Evolutionary conservation across 495 filamentous ascomycete species (phyloP).

Genomic region (Aspergillus carlsbadensis): DNA sequence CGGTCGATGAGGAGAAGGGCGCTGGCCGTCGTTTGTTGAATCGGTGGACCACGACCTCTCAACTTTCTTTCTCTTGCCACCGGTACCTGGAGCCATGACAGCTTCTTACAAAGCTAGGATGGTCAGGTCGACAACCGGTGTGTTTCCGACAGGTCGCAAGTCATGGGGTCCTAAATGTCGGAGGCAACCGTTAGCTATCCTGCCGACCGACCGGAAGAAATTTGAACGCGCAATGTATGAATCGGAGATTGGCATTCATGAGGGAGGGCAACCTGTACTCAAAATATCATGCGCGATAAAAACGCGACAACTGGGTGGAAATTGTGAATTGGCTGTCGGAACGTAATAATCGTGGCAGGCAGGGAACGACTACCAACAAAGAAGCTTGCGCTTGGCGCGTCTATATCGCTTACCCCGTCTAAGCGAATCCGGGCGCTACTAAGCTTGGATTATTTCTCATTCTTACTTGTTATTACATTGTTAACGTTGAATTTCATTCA

Average conservation of each 20-base stretch:
- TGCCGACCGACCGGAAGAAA: not conserved
- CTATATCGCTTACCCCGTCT: not conserved
- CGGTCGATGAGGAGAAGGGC: conserved; percentile 66
- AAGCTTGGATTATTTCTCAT: no score
- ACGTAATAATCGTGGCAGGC: conserved; percentile 6
- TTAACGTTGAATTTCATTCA: no score
- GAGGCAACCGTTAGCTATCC: conserved; percentile 15
- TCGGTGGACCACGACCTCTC: conserved; percentile 55
- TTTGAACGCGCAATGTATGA: not conserved
- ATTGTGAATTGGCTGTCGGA: conserved; percentile 5
- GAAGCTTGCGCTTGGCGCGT: not conserved
- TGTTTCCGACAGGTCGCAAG: conserved; percentile 34
- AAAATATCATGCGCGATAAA: conserved; percentile 18
- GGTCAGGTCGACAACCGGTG: conserved; percentile 30
- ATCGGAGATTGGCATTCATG: not conserved
- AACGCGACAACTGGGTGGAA: conserved; percentile 8
- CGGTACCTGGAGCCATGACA: conserved; percentile 52
- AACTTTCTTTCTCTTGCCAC: conserved; percentile 58
- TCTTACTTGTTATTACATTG: no score
- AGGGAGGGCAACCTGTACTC: conserved; percentile 16
- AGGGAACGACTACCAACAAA: not conserved
- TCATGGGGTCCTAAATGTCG: conserved; percentile 36
- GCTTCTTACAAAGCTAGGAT: conserved; percentile 23
- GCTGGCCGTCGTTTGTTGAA: conserved; percentile 47
- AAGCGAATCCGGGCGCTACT: not conserved